Conservation (phyloP, 345 rosid species). For the Citrus unshiu region DNA sequence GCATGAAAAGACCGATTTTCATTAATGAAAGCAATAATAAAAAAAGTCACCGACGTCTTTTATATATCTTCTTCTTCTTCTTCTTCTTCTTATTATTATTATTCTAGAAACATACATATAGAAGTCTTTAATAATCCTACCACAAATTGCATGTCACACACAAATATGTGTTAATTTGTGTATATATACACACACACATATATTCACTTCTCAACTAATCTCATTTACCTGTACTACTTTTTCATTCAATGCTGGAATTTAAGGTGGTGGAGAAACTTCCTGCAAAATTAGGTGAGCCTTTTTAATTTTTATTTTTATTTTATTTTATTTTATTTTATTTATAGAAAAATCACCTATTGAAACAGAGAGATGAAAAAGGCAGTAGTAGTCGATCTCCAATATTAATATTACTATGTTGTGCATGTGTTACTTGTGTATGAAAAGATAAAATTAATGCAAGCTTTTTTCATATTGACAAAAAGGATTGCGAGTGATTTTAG, state of each 20-base stretch:
- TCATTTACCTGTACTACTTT: not conserved
- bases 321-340: not conserved
- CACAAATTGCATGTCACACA: not conserved
- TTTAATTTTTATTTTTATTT: not conserved
- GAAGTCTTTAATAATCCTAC: not conserved
- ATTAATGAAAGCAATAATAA: not conserved
- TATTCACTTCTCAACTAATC: conserved; percentile 2
- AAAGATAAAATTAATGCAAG: not conserved
- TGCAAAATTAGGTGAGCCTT: conserved; percentile 14
- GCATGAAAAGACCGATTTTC: not conserved
- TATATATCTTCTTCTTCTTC: not conserved
- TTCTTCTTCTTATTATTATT: not conserved
- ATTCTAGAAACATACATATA: not conserved
- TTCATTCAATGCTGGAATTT: conserved; percentile 13
- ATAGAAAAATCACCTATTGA: not conserved
- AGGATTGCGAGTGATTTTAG: no score
- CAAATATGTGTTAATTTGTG: no score
- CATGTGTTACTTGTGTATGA: no score
- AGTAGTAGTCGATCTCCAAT: no score
- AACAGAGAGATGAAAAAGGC: no score
- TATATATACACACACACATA: not conserved
- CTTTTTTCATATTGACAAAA: not conserved
- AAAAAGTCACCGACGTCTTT: not conserved
- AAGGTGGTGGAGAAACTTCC: conserved; percentile 2
- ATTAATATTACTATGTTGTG: not conserved